Conservation (phyloP, 2,329 filamentous ascomycete species). For the Cercospora brassicicola region DNA sequence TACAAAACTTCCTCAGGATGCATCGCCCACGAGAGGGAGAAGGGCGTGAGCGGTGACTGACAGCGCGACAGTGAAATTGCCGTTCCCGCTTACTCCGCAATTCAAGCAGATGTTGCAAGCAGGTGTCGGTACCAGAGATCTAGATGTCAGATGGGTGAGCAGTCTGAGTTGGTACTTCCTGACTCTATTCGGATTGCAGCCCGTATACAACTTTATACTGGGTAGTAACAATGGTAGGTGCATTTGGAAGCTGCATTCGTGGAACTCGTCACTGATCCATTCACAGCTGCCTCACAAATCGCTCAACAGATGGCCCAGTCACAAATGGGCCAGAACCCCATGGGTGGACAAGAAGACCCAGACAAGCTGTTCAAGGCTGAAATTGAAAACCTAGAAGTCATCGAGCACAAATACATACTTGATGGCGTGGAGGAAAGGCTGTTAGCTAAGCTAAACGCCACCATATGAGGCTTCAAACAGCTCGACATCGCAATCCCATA, state of each 20-base stretch:
- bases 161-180: slow-evolving; percentile 99
- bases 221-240: slow-evolving; percentile 89
- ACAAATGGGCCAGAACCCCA: slow-evolving; percentile 68
- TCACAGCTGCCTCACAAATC: slow-evolving; percentile 82
- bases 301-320: slow-evolving; percentile 70
- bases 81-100: slow-evolving; percentile 94
- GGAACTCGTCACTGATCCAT: not conserved
- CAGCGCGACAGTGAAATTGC: slow-evolving; percentile 73
- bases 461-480: slow-evolving; percentile 11
- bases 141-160: slow-evolving; percentile 98
- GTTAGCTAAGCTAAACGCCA: slow-evolving; percentile 49
- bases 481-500: not conserved
- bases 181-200: slow-evolving; percentile 93
- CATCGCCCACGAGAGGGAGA: not conserved
- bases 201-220: slow-evolving; percentile 94
- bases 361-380: slow-evolving; percentile 93
- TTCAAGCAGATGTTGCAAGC: slow-evolving; percentile 99
- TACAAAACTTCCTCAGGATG: not conserved
- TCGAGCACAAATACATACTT: slow-evolving; percentile 89
- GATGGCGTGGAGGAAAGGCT: slow-evolving; percentile 85
- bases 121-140: slow-evolving; percentile 89
- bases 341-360: slow-evolving; percentile 88
- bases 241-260: not conserved
- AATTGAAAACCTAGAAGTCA: slow-evolving; percentile 91
- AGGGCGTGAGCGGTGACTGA: not conserved